Percentiles rank a stretch among this genome's conserved stretches.
phyloP scores from a whole-genome alignment of 805 yeast species.

The Starmerella sirachaensis region DNA sequence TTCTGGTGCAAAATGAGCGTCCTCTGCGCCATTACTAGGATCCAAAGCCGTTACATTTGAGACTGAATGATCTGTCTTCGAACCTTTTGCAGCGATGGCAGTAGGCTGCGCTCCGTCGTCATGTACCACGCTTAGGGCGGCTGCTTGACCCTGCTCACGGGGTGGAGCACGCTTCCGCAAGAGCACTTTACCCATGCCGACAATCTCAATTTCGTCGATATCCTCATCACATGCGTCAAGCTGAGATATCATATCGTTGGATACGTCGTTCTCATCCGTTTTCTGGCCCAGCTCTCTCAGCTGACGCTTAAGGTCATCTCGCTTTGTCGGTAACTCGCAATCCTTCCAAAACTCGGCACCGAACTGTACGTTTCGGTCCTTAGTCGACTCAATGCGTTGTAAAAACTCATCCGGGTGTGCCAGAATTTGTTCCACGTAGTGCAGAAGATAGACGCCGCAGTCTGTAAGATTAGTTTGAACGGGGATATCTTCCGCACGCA shows the following conservation, averaged over 20 bases:
- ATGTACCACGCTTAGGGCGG: no score
- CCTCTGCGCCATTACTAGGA: no score
- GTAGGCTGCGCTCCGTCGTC: no score
- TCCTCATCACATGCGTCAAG: no score
- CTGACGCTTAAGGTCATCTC: conserved; percentile 10
- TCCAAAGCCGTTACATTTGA: no score
- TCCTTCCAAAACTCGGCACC: conserved; percentile 17
- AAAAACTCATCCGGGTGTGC: conserved; percentile 36
- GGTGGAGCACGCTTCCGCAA: no score
- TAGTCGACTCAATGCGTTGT: conserved; percentile 1
- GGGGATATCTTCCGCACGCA: conserved; percentile 54
- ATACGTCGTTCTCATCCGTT: conserved; percentile 4
- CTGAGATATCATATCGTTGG: no score
- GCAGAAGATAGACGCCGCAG: conserved; percentile 86
- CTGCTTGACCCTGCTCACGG: no score
- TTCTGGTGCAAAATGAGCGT: no score
- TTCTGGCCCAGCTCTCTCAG: conserved; percentile 9
- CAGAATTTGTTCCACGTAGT: conserved; percentile 52
- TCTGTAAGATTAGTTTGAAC: conserved; percentile 81
- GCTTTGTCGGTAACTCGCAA: conserved; percentile 9
- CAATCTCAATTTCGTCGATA: conserved; percentile 21
- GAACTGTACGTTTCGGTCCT: conserved; percentile 1
- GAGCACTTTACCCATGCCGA: conserved; percentile 12
- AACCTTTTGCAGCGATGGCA: no score
- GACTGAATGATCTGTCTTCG: no score